phyloP scores from a whole-genome alignment of 1,284 basidiomycete genomes.

The Malassezia japonica region DNA sequence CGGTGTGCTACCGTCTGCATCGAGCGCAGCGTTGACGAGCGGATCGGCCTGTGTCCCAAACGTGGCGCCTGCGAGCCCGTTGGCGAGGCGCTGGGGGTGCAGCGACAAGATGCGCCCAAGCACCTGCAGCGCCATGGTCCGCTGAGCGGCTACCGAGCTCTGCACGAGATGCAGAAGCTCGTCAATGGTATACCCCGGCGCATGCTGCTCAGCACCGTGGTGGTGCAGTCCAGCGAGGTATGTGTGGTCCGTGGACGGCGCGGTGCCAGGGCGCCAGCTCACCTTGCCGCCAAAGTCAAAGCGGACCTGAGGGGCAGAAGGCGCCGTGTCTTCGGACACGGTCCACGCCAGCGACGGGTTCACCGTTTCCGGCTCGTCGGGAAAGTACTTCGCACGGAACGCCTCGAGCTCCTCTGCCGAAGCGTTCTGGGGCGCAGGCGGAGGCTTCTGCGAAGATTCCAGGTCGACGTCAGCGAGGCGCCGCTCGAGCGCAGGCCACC shows the following conservation, averaged over 20 bases:
- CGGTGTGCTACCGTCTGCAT: neutral
- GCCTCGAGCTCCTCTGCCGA: constrained; percentile 53
- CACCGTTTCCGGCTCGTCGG: constrained; percentile 52
- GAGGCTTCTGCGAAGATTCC: constrained; percentile 27
- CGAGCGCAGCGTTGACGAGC: neutral
- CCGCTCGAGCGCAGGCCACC: neutral
- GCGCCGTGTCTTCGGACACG: constrained; percentile 3
- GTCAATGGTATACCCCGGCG: constrained; percentile 78
- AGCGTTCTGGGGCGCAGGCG: constrained; percentile 2
- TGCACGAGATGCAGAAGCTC: constrained; percentile 74
- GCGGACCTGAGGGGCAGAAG: constrained; percentile 9
- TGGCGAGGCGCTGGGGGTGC: constrained; percentile 7
- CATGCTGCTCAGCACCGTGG: constrained; percentile 62
- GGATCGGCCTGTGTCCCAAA: neutral
- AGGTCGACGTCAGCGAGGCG: neutral
- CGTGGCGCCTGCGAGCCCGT: neutral
- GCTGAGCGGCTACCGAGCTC: constrained; percentile 72
- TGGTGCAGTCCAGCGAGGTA: constrained; percentile 65
- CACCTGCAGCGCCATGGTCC: constrained; percentile 69
- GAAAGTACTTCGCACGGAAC: constrained; percentile 75
- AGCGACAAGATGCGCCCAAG: constrained; percentile 55
- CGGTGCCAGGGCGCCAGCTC: constrained; percentile 2
- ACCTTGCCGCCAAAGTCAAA: constrained; percentile 35
- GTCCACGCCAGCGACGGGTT: constrained; percentile 36
- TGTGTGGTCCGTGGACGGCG: constrained; percentile 18